Base-by-base conservation (phyloP, 2,329 filamentous ascomycete species). In the Metarhizium brunneum region DNA sequence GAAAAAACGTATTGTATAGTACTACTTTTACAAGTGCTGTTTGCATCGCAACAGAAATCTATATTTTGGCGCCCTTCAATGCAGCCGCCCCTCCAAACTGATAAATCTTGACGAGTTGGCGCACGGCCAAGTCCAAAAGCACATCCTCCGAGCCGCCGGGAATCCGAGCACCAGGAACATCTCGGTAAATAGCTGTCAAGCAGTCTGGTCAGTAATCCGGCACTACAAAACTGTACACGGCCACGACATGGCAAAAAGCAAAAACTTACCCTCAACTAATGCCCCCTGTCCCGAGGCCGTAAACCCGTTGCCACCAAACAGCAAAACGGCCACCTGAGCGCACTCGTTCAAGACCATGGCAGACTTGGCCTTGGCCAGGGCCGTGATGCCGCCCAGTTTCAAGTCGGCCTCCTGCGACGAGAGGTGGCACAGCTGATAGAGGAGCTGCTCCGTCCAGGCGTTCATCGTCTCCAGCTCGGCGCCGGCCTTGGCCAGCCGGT, bases 361-460 rank as follows among this genome's bases (percentile, higher is more conserved):
- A 0, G 75, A 76, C 47, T 77, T 73, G 1, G 80, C 73, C 59
- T 81, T 81, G 43, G 64, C 60, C 29, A 71, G 59, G 0, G 69
- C 69, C 6, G 70, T 64, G 6, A 63, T 60, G 6, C 63, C 59
- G 0, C 65, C 68, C 16, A 70, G 53, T 13, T 68, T 70, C 58
- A 68, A 66, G 65, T 54, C 73, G 62, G 58, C 59, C 53, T 60
- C 64, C 0, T 56, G 54, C 2, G 61, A 35, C 55, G 61, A 52
- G 35, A 57, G 10, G 42, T 78, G 71, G 38, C 77, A 80, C 75
- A 80, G 70, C 50, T 80, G 78, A 63, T 78, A 81, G 6, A 79
- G 80, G 3, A 85, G 68, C 63, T 85, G 81, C 60, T 86, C 83
- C 56, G 85, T 65, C 70, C 82, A 85, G 0, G 81, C 79, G 66